Evolutionary conservation across 2,329 filamentous ascomycete species (phyloP).

Genomic region (Fusarium pilosicola): DNA sequence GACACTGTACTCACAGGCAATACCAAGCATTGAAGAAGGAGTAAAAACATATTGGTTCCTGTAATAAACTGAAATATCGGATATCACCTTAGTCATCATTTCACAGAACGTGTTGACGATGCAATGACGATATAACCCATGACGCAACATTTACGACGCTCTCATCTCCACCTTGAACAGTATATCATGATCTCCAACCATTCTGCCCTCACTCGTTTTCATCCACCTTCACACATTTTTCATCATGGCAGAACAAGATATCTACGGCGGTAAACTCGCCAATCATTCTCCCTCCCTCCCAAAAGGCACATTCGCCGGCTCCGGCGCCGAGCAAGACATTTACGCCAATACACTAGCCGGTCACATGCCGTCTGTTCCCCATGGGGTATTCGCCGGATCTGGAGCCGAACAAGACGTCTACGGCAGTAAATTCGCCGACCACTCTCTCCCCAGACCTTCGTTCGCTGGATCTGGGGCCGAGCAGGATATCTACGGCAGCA

Average conservation of each 20-base stretch:
- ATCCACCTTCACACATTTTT: not conserved
- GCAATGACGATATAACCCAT: constrained; percentile 28
- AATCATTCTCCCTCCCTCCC: not conserved
- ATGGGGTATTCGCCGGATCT: not conserved
- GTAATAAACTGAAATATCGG: too few species aligned
- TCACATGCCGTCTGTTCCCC: not conserved
- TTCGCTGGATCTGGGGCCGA: constrained; percentile 3
- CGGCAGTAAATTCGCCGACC: not conserved
- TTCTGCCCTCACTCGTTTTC: accelerated
- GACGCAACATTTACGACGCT: constrained; percentile 25
- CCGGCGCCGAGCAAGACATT: constrained; percentile 8
- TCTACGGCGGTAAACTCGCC: not conserved
- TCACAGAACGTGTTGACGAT: not conserved
- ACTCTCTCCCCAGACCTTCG: not conserved
- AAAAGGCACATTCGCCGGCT: not conserved
- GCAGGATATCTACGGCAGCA: constrained; percentile 1
- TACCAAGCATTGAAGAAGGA: too few species aligned
- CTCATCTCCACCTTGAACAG: not conserved
- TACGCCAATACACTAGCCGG: not conserved
- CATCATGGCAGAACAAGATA: constrained; percentile 15
- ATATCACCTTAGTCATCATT: not conserved
- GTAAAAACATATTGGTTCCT: not conserved
- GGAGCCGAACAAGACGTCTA: constrained; percentile 14
- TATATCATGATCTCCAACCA: constrained; percentile 9
- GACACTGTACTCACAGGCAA: too few species aligned